Evolutionary conservation across 2,329 filamentous ascomycete genomes (phyloP).

Genomic region (Aphanoascus verrucosus): DNA sequence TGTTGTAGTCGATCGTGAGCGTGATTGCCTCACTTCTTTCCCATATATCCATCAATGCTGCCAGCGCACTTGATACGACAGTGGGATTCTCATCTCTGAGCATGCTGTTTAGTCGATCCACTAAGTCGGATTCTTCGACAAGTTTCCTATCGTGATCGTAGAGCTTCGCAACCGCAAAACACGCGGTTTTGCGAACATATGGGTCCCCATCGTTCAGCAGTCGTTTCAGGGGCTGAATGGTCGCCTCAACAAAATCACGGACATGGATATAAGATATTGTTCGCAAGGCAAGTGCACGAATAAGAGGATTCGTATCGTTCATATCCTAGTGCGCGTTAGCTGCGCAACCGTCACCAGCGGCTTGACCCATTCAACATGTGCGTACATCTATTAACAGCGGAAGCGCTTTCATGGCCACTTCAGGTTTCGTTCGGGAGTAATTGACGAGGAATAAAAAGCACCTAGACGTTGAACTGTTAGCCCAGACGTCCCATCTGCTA

Average conservation of each 20-base stretch:
- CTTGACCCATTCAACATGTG: neutral
- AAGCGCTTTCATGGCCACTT: slow-evolving; percentile 85
- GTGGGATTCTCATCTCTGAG: slow-evolving; percentile 94
- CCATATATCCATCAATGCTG: slow-evolving; percentile 93
- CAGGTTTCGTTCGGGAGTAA: slow-evolving; percentile 87
- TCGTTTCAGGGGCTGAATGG: slow-evolving; percentile 69
- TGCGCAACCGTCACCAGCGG: neutral
- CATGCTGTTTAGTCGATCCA: slow-evolving; percentile 80
- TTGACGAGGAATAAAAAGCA: slow-evolving; percentile 97
- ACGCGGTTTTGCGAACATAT: slow-evolving; percentile 94
- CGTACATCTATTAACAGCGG: slow-evolving; percentile 71
- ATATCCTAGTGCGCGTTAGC: slow-evolving; percentile 55
- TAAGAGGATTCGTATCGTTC: slow-evolving; percentile 83
- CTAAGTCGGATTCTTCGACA: slow-evolving; percentile 83
- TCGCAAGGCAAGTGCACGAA: slow-evolving; percentile 79
- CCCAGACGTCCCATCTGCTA: neutral
- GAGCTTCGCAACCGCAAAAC: slow-evolving; percentile 90
- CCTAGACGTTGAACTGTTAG: slow-evolving; percentile 43
- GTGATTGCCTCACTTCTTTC: slow-evolving; percentile 95
- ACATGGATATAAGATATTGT: slow-evolving; percentile 98
- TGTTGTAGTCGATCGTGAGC: slow-evolving; percentile 92
- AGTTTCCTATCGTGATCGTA: slow-evolving; percentile 91
- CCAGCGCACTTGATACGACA: slow-evolving; percentile 87
- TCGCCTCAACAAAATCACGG: slow-evolving; percentile 85
- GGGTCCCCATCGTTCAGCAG: slow-evolving; percentile 79